Evolutionary conservation across 371 early-diverging fungal genomes (phyloP).

Genomic region (Mortierella sp.): DNA sequence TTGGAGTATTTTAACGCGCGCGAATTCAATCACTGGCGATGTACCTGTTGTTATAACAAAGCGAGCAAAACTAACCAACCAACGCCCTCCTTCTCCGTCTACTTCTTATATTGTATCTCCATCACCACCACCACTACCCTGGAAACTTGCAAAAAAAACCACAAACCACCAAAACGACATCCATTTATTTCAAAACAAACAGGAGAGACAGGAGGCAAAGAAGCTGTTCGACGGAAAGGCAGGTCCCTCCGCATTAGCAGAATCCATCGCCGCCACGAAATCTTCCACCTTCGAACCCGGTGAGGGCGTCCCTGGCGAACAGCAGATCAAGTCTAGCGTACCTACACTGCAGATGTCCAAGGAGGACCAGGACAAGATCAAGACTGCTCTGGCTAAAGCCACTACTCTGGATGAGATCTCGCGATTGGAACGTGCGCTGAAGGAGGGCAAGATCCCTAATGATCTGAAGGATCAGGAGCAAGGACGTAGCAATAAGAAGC

Average conservation of each 20-base stretch:
- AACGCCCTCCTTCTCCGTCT: not conserved
- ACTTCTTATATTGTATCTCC: not conserved
- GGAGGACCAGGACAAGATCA: slow-evolving; percentile 74
- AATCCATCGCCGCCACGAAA: slow-evolving; percentile 70
- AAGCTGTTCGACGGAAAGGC: slow-evolving; percentile 75
- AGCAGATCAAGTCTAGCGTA: slow-evolving; percentile 57
- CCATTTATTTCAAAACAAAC: not conserved
- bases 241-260: slow-evolving; percentile 75
- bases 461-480: slow-evolving; percentile 37
- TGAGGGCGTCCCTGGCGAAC: slow-evolving; percentile 69
- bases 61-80: too few relatives aligned
- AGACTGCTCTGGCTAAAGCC: slow-evolving; percentile 82
- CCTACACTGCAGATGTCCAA: slow-evolving; percentile 64
- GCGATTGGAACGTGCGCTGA: slow-evolving; percentile 76
- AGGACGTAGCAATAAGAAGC: slow-evolving; percentile 29
- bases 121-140: not conserved
- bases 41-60: too few relatives aligned
- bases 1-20: too few relatives aligned
- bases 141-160: not conserved
- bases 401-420: slow-evolving; percentile 85
- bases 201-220: slow-evolving; percentile 86
- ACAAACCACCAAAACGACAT: not conserved
- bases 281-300: slow-evolving; percentile 80
- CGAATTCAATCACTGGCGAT: too few relatives aligned
- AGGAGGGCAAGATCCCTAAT: slow-evolving; percentile 72